Percentiles rank a stretch among this genome's conserved stretches.
Conservation (phyloP, 306 rosid genomes). For the Inga laurina region DNA sequence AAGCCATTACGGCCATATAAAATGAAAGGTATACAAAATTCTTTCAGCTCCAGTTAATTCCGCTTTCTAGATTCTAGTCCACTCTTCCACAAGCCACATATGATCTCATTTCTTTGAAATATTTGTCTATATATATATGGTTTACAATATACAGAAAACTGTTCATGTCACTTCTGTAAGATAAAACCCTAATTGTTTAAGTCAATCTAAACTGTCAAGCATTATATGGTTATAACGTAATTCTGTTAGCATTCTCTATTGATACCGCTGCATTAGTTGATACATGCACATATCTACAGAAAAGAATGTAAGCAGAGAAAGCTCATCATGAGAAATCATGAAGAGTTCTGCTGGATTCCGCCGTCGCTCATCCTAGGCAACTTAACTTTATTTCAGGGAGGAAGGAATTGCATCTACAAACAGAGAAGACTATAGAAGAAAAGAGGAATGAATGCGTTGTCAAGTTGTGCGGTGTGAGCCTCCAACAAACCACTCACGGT, state of each 20-base stretch:
- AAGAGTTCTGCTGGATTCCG: slow-evolving; percentile 17
- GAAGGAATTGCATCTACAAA: slow-evolving; percentile 53
- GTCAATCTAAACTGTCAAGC: slow-evolving; percentile 22
- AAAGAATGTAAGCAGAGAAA: slow-evolving; percentile 25
- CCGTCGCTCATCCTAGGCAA: slow-evolving; percentile 18
- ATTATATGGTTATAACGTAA: background rate
- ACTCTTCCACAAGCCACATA: slow-evolving; percentile 2
- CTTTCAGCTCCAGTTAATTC: background rate
- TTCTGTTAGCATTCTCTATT: slow-evolving; percentile 22
- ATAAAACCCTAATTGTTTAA: slow-evolving; percentile 23
- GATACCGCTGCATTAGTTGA: slow-evolving; percentile 29
- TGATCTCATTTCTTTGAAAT: background rate
- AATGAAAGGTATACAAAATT: background rate
- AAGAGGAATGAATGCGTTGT: slow-evolving; percentile 93
- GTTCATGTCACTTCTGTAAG: slow-evolving; percentile 19
- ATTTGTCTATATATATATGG: background rate
- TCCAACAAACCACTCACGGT: slow-evolving; percentile 91
- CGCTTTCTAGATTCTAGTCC: background rate
- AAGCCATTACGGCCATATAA: background rate
- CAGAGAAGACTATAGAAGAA: slow-evolving; percentile 92
- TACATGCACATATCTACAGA: slow-evolving; percentile 29
- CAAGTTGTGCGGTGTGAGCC: slow-evolving; percentile 96
- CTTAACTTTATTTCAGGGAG: slow-evolving; percentile 13
- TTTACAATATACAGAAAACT: background rate
- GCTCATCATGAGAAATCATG: slow-evolving; percentile 12